Base-by-base conservation (phyloP, 2,329 filamentous ascomycete species). In the Colletotrichum plurivorum region DNA sequence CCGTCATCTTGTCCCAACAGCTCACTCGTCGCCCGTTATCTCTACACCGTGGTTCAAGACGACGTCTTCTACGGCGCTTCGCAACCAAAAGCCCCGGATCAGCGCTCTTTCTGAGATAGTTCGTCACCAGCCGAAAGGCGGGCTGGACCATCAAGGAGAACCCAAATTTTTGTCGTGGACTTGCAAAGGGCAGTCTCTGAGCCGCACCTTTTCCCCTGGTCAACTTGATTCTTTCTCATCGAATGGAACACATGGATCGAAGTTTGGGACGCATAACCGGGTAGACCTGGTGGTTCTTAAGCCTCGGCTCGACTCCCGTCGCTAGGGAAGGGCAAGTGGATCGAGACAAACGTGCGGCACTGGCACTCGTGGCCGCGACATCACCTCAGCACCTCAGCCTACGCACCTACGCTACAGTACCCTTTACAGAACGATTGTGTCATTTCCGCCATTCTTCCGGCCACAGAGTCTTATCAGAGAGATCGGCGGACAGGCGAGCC, bases 401-500 rank as follows among this genome's bases (percentile, higher is more conserved):
- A 45, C 55, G 20, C 45, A 45, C 62, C 27, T 51, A 46, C 45
- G 8, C 45, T 56, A 53, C 52, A 70, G 43, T 36, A 36, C 31
- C 22, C 22, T 36, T 8, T 10, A 36, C 31, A 12, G 16, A 68
- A 58, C 10, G 41, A 68, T 58, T 70, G 57, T 51, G 57, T 63
- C 67, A 68, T 70, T 68, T 63, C 57, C 67, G 58, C 18, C 18
- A 15, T 63, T 56, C 41, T 52, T 63, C 67, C 31, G 52, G 3
- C 45, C 48, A 39, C 5, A 46, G 4, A 53, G 15, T 51, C 52
- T 68, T 70, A 63, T 70, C 63, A 58, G 64, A 51, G 41, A 70
- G 67, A 70, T 70, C 67, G 63, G 63, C 63, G 22, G 46, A 68
- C 63, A 31, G 46, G 45, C 31, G 20, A 70, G 67, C 48, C 67